phyloP scores from a whole-genome alignment of 1,284 basidiomycete species.

The Ustilago loliicola region DNA sequence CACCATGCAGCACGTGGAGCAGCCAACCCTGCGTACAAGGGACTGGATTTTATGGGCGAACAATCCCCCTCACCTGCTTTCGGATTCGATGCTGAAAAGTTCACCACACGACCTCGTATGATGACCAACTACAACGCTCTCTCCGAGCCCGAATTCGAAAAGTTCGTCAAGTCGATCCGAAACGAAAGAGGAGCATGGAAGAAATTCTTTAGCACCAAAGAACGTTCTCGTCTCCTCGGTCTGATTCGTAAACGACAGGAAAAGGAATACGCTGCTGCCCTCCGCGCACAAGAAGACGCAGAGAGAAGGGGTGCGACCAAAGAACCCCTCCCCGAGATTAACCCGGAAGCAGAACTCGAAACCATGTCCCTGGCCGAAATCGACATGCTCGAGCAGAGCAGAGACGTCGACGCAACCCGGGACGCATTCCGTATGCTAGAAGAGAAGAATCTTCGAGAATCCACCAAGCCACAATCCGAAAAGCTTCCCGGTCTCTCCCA shows the following conservation, averaged over 20 bases:
- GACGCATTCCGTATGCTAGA: conserved; percentile 47
- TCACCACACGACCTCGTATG: conserved; percentile 50
- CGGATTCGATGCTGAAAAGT: conserved; percentile 47
- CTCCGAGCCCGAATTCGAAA: conserved; percentile 55
- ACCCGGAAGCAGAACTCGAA: conserved; percentile 53
- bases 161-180: conserved; percentile 53
- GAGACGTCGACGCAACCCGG: conserved; percentile 42
- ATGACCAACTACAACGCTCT: conserved; percentile 64
- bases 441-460: conserved; percentile 17
- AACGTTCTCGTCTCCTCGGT: conserved; percentile 38
- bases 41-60: conserved; percentile 49
- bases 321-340: conserved; percentile 42
- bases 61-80: conserved; percentile 36
- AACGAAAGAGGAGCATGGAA: conserved; percentile 34
- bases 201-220: conserved; percentile 38
- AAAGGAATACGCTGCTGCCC: conserved; percentile 34
- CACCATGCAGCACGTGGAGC: conserved; percentile 45
- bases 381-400: conserved; percentile 51
- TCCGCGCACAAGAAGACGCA: conserved; percentile 43
- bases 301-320: conserved; percentile 41
- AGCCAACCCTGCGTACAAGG: conserved; percentile 46
- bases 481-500: conserved; percentile 40
- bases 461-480: conserved; percentile 8
- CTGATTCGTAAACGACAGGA: conserved; percentile 46
- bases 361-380: conserved; percentile 43